Evolutionary conservation across 495 filamentous ascomycete genomes (phyloP).

Genomic region (Aspergillus bertholletiae): DNA sequence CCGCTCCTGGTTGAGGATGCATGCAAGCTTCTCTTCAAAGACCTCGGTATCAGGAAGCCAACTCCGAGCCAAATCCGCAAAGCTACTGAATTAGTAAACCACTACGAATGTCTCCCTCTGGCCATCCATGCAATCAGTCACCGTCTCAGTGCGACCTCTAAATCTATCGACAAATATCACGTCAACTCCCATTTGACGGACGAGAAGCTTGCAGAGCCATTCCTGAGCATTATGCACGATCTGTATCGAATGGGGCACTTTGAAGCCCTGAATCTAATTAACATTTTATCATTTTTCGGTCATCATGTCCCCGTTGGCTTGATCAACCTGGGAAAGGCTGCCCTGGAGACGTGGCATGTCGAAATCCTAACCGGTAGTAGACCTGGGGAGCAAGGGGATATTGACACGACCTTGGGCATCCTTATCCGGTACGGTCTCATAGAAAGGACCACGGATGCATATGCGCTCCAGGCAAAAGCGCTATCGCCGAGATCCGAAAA

Average conservation of each 20-base stretch:
- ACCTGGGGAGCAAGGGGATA: conserved; percentile 53
- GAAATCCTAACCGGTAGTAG: conserved; percentile 41
- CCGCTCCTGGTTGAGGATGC: conserved; percentile 57
- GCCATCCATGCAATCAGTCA: conserved; percentile 78
- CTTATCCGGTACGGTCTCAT: conserved; percentile 70
- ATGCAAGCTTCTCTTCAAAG: conserved; percentile 55
- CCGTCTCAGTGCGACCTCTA: conserved; percentile 65
- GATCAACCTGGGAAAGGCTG: conserved; percentile 59
- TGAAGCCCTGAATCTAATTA: conserved; percentile 69
- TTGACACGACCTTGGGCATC: conserved; percentile 65
- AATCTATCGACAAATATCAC: conserved; percentile 65
- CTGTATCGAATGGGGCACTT: conserved; percentile 54
- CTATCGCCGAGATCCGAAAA: conserved; percentile 20
- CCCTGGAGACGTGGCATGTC: conserved; percentile 51
- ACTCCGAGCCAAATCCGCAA: conserved; percentile 55
- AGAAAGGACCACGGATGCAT: conserved; percentile 46
- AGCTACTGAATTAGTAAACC: conserved; percentile 62
- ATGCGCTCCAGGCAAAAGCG: conserved; percentile 39
- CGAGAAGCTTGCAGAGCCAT: conserved; percentile 66
- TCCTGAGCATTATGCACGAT: conserved; percentile 67
- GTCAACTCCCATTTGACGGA: conserved; percentile 64
- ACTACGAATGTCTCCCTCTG: conserved; percentile 69
- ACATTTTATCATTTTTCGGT: conserved; percentile 70
- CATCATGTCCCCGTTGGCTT: conserved; percentile 75
- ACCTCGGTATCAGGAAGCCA: conserved; percentile 48